These are phyloP conservation scores for Carex scoparia DNA, from an alignment of 176 grass and related monocot species.

Conservation along the genomic window DNA sequence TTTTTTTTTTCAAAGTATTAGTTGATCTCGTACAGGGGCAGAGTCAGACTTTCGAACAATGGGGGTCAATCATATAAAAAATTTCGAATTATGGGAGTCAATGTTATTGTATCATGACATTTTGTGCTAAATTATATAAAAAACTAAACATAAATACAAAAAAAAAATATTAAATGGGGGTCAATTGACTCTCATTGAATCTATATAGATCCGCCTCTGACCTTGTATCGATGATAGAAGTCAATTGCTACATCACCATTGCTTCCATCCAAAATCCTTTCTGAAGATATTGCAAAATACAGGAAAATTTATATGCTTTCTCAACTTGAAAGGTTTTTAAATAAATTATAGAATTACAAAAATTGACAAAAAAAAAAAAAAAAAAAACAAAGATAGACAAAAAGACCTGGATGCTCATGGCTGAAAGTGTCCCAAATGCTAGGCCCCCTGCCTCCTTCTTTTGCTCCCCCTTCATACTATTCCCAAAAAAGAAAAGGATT, in stretches of 20 bases:
- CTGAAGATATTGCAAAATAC: conserved; percentile 23
- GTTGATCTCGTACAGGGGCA: conserved; percentile 38
- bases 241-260: conserved; percentile 55
- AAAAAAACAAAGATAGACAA: background rate
- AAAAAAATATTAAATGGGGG: too few relatives aligned
- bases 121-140: too few relatives aligned
- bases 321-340: background rate
- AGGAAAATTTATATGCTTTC: background rate
- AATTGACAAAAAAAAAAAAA: background rate
- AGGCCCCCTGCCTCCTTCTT: conserved; percentile 31
- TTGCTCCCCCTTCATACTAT: conserved; percentile 55
- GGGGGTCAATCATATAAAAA: too few relatives aligned
- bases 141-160: too few relatives aligned
- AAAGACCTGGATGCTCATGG: conserved; percentile 38
- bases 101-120: too few relatives aligned
- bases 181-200: too few relatives aligned
- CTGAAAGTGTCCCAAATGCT: conserved; percentile 56
- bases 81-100: too few relatives aligned
- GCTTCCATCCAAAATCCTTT: conserved; percentile 38
- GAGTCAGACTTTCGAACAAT: too few relatives aligned
- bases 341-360: too few relatives aligned
- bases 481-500: background rate
- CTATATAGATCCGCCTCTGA: background rate
- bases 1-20: background rate
- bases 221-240: conserved; percentile 67